Base-by-base conservation (phyloP, 2,329 filamentous ascomycete genomes). In the Colletotrichum sp. region DNA sequence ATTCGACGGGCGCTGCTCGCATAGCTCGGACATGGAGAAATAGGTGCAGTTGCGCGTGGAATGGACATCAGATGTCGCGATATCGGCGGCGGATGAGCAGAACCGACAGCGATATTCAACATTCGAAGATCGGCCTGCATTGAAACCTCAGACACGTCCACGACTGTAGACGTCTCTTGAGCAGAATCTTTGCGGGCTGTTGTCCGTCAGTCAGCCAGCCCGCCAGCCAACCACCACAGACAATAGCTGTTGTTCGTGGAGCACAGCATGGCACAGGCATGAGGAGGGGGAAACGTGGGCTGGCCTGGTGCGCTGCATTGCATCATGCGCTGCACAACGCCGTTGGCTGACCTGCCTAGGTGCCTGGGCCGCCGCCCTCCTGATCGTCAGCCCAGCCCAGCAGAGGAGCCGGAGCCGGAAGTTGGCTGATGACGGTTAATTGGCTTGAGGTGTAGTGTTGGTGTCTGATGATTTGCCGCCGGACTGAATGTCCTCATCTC, bases 21-120 rank as follows among this genome's bases (percentile, higher is more conserved):
- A 52, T 36, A n/a, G 60, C 71, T 71, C 68, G n/a, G 71, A 66
- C 64, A 55, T 58, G 28, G 28, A 58, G 48, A 52, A 25, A 52
- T 52, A 52, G 43, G 43, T 52, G n/a, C 39, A 65, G 58, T 62
- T 58, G 70, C 34, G 64, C 69, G 70, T 39, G 69, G 69, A 75
- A 56, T 72, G 70, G 32, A 75, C 30, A 72, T 75, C 62, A 13
- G 73, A 75, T 72, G 73, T 68, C 73, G 74, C 74, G 64, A 76
- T 76, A 74, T 74, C 70, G 65, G 65, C 65, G 70, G 12, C 48
- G 65, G 74, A 69, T 69, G 70, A 74, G 70, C 18, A 65, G 13
- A 62, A 39, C 22, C 48, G 64, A 69, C 52, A 55, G 70, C 34
- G 56, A 73, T 34, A 60, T 60, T 30, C 16, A 43, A 73, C 48